Conservation (phyloP, 305 asterid genomes). For the Fraxinus latifolia region DNA sequence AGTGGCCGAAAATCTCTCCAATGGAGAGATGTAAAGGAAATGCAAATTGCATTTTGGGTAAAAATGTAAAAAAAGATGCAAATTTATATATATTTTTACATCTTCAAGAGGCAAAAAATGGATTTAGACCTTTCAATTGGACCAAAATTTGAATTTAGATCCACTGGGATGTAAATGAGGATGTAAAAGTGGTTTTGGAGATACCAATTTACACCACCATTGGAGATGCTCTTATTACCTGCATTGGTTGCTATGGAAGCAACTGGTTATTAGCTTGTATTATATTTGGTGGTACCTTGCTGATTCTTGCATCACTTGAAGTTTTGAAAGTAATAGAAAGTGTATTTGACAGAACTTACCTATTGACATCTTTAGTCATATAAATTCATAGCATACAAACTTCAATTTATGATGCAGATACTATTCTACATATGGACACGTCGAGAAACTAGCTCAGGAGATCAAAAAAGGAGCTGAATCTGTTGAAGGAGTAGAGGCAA, state of each 20-base stretch:
- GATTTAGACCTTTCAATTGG: background rate
- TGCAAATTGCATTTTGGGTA: no score
- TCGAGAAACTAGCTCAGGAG: constrained; percentile 65
- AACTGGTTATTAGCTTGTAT: background rate
- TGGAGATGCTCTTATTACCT: background rate
- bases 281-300: background rate
- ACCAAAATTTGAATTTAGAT: no score
- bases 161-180: background rate
- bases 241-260: background rate
- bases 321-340: background rate
- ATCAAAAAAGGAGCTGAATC: constrained; percentile 78
- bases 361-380: background rate
- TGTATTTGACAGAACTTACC: background rate
- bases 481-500: constrained; percentile 72
- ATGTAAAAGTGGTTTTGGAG: background rate
- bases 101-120: no score
- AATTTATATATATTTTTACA: no score
- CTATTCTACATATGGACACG: constrained; percentile 75
- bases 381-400: background rate
- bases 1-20: background rate
- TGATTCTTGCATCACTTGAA: background rate
- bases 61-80: no score
- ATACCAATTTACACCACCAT: background rate
- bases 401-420: constrained; percentile 34
- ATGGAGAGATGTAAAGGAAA: background rate